phyloP scores from a whole-genome alignment of 2,329 filamentous ascomycete species.

The Hymenoscyphus infarciens region DNA sequence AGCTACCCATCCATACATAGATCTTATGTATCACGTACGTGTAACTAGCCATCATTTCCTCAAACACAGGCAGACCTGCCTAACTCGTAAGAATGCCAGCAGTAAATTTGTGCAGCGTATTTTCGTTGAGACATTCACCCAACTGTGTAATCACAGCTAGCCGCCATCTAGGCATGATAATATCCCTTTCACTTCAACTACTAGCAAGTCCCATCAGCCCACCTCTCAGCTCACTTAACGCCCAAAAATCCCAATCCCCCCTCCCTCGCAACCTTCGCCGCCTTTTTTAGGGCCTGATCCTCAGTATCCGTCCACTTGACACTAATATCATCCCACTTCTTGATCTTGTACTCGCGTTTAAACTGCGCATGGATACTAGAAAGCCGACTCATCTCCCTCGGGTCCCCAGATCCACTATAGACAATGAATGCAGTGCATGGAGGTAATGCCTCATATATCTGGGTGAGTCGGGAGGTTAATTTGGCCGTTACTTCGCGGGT shows the following conservation, averaged over 20 bases:
- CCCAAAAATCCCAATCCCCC: conserved; percentile 62
- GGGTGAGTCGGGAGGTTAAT: conserved; percentile 45
- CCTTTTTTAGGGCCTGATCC: conserved; percentile 58
- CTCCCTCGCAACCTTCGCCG: conserved; percentile 53
- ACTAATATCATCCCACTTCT: conserved; percentile 63
- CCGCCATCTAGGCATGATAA: too few species aligned
- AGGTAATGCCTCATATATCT: conserved; percentile 56
- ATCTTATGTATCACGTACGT: too few species aligned
- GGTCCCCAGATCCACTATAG: conserved; percentile 64
- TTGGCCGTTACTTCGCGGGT: conserved; percentile 23
- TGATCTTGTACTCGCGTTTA: conserved; percentile 62
- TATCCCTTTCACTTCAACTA: too few species aligned
- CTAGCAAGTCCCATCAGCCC: neutral
- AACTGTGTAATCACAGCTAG: too few species aligned
- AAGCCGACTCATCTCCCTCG: conserved; percentile 61
- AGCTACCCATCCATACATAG: too few species aligned
- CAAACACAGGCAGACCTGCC: too few species aligned
- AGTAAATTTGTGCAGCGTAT: too few species aligned
- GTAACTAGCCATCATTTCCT: too few species aligned
- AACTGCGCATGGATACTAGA: conserved; percentile 58
- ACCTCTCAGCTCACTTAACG: conserved; percentile 49
- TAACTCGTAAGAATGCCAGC: too few species aligned
- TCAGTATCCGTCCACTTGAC: conserved; percentile 67
- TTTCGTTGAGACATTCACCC: too few species aligned
- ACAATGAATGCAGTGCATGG: conserved; percentile 63